Conservation (phyloP, 1,284 basidiomycete genomes). For the Puccinia horiana region DNA sequence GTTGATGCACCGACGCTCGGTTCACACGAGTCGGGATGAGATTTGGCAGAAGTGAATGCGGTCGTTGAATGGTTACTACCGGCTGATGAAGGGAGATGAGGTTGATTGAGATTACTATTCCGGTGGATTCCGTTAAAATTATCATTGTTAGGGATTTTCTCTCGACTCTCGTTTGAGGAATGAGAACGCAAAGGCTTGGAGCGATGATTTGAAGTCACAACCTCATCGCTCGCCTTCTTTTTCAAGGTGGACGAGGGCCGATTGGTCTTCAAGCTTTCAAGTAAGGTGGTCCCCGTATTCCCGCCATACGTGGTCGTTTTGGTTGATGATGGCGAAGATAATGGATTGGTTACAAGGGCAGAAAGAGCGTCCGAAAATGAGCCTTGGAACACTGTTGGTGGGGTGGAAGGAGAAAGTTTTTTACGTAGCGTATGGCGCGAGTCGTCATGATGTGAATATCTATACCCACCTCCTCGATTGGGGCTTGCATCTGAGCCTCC, state of each 20-base stretch:
- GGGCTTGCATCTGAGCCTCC: neutral
- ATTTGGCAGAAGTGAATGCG: neutral
- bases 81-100: neutral
- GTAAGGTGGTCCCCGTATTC: neutral
- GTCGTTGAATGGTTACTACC: neutral
- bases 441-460: constrained; percentile 16
- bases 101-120: neutral
- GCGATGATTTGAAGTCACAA: neutral
- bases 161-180: constrained; percentile 19
- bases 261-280: constrained; percentile 26
- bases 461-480: constrained; percentile 30
- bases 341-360: constrained; percentile 47
- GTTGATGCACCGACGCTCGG: constrained; percentile 14
- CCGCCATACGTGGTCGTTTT: neutral
- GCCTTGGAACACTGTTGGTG: constrained; percentile 39
- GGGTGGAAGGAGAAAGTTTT: constrained; percentile 31
- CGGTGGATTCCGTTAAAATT: neutral
- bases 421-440: constrained; percentile 8
- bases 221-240: constrained; percentile 41
- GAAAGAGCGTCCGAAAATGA: constrained; percentile 50
- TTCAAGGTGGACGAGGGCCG: constrained; percentile 13
- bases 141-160: constrained; percentile 5
- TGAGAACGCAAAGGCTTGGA: constrained; percentile 10
- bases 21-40: constrained; percentile 4
- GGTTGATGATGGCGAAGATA: constrained; percentile 9